phyloP scores from a whole-genome alignment of 78 protist species.

The Protostelium mycophagum region DNA sequence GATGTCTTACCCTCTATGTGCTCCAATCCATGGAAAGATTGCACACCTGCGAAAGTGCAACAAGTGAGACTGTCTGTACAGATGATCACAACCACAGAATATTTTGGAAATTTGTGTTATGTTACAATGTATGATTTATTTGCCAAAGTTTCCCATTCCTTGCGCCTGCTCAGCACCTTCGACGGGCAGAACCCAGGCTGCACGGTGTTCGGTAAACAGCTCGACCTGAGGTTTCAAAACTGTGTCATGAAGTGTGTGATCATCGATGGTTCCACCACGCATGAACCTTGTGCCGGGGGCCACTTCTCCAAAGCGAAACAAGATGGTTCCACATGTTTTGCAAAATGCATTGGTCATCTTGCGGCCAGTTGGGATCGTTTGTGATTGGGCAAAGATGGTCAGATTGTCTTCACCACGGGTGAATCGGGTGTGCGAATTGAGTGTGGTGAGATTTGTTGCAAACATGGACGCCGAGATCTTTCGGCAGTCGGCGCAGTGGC shows the following conservation, averaged over 20 bases:
- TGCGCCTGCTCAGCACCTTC: not conserved
- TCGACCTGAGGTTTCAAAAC: not conserved
- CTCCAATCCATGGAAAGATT: too few species aligned
- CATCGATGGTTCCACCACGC: not conserved
- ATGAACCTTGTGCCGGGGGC: not conserved
- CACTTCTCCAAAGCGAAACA: not conserved
- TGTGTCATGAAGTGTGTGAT: not conserved
- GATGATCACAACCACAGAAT: too few species aligned
- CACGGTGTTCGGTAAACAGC: not conserved
- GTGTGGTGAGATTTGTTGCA: not conserved
- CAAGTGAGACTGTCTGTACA: too few species aligned
- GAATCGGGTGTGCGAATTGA: not conserved
- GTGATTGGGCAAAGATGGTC: not conserved
- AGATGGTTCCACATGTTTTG: not conserved
- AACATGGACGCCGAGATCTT: not conserved
- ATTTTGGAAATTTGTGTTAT: too few species aligned
- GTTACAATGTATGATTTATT: too few species aligned
- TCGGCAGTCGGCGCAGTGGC: conserved; percentile 1
- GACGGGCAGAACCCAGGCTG: not conserved
- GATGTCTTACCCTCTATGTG: too few species aligned
- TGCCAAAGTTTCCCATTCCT: not conserved
- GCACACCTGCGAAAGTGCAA: too few species aligned
- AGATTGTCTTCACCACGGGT: not conserved
- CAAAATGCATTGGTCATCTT: not conserved
- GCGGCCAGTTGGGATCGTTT: not conserved